Evolutionary conservation across 371 early-diverging fungal genomes (phyloP).

Genomic region (Syncephalastrum contaminatum): DNA sequence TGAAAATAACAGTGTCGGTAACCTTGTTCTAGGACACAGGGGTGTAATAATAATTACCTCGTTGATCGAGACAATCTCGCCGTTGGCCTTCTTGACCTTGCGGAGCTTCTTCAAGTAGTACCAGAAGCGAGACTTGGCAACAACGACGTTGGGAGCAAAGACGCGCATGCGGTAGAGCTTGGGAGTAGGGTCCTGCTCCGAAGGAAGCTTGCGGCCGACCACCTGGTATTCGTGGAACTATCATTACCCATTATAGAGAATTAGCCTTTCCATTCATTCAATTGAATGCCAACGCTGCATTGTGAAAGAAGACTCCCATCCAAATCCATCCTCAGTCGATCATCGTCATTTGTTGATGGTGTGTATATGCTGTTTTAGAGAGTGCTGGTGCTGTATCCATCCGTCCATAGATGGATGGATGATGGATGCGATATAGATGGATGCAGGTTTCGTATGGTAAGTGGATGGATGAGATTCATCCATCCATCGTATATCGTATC

Average conservation of each 20-base stretch:
- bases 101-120: conserved; percentile 96
- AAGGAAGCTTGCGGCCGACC: conserved; percentile 88
- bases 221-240: conserved; percentile 26
- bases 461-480: neutral
- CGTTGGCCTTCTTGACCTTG: conserved; percentile 97
- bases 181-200: conserved; percentile 89
- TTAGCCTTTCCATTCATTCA: too few species aligned
- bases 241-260: neutral
- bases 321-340: too few species aligned
- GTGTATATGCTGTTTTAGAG: too few species aligned
- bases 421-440: conserved; percentile 4
- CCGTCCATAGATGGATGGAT: conserved; percentile 4
- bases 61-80: conserved; percentile 95
- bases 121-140: conserved; percentile 98
- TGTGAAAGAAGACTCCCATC: too few species aligned
- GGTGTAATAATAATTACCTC: conserved; percentile 60
- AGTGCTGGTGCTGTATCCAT: too few species aligned
- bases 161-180: conserved; percentile 96
- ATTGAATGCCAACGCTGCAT: too few species aligned
- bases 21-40: too few species aligned
- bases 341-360: too few species aligned
- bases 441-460: neutral
- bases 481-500: conserved; percentile 1
- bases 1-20: neutral
- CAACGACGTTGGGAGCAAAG: conserved; percentile 96